Evolutionary conservation across 2,329 filamentous ascomycete species (phyloP), one percentile per base, ranked within the genome.

Genomic region (Cordyceps cateniannulata): DNA sequence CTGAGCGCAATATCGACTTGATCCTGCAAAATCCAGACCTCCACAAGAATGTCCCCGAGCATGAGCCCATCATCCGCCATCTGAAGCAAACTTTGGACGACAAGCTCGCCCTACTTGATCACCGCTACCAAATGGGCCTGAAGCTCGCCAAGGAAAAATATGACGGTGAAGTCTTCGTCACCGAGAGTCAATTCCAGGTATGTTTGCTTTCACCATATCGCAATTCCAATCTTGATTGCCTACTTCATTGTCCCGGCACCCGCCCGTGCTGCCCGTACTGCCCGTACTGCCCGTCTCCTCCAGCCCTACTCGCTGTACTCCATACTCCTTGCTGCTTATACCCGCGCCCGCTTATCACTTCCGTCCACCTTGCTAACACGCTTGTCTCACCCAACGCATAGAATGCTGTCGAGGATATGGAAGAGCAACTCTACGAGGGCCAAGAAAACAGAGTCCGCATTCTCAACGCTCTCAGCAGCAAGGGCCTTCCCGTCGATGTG

Each of bases 1-100:
- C 85, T 20, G 81, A 84, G 58, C 79, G 84, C 38, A 81, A 77
- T 56, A 73, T 87, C 62, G 81, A 85, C 53, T 78, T 81, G 62
- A 73, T 89, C 62, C 76, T 84, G 63, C 75, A 80, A 53, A 78
- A 85, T 56, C 77, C 81, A 8, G 72, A 81, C 9, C 77, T 75
- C 50, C 77, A 85, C 72, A 79, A 81, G 68, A 71, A 81, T 64
- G 79, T 78, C 14, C 74, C 77, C 7, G 83, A 86, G 68, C 84
- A 84, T 70, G 65, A 74, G 10, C 70, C 75, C 20, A 73, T 88
- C 59, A 76, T 80, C 65, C 69, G 73, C 3, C 76, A 83, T 63
- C 77, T 91, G 14, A 65, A 71, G 51, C 57, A 63, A 40, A 71
- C 67, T 42, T 68, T 74, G 47, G 66, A 70, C 5, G 65, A 68